Base-by-base conservation (phyloP, 345 rosid species). In the Hibiscus syriacus region DNA sequence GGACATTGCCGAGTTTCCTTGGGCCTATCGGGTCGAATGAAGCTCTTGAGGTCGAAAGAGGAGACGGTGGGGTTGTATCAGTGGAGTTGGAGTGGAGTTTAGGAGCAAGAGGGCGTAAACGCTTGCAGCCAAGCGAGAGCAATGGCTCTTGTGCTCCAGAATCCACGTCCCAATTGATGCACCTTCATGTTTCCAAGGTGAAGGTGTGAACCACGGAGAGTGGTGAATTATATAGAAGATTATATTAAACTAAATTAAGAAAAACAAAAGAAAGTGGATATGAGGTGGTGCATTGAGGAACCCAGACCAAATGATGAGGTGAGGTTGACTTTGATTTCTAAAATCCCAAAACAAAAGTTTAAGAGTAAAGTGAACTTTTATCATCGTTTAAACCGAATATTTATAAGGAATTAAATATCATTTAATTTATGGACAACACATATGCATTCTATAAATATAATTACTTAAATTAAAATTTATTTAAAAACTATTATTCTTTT, bases 291-390 rank as follows among this genome's bases (percentile, higher is more conserved):
- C 79, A 70, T 73, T 67, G 70, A 78, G 85, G 73, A 89, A 82
- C 82, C 82, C 75, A 87, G 97, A 87, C 97, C 96, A 89, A 89
- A 93, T 93, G 87, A 94, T 94, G 90, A 79, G 92, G 75, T 50
- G 78, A 81, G 96, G 98, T 94, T 94, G 99, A 94, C 99, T 87
- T 89, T 69, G 80, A 74, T 77, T 77, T 81, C 73, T 55, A 69
- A 39, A 77, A 71, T 67, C 10, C 55, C 25, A 20, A 20, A 17
- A 56, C 17, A 67, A 59, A 13, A 27, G 63, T 34, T 34, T 34
- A 34, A 41, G 14, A 0, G 16, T 41, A 9, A 12, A 9, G 16
- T n/a, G n/a, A n/a, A n/a, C n/a, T n/a, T n/a, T n/a, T n/a, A n/a
- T n/a, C n/a, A n/a, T n/a, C n/a, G n/a, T n/a, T n/a, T n/a, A n/a